Evolutionary conservation across 2,329 filamentous ascomycete species (phyloP).

Genomic region (Chalara sp.): DNA sequence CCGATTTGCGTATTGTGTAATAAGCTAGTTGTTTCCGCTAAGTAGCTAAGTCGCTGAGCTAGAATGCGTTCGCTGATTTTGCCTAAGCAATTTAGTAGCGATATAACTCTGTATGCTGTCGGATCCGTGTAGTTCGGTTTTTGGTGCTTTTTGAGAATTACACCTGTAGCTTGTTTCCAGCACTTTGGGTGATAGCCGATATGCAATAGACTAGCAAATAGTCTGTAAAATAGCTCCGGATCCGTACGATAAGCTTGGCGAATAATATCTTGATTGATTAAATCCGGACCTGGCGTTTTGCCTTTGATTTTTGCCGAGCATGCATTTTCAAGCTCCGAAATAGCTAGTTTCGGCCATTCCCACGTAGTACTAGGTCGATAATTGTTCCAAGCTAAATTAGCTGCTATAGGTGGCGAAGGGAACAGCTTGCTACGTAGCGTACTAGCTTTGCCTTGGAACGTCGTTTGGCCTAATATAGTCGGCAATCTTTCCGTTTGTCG

Average conservation of each 20-base stretch:
- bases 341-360: background rate
- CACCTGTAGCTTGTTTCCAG: constrained; percentile 1
- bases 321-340: background rate
- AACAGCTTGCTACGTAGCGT: background rate
- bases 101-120: constrained; percentile 2
- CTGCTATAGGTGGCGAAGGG: background rate
- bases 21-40: constrained; percentile 3
- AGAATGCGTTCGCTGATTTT: constrained; percentile 1
- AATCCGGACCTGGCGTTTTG: background rate
- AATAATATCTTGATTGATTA: background rate
- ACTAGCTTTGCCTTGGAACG: background rate
- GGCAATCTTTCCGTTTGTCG: background rate
- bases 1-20: background rate
- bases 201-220: background rate
- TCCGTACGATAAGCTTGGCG: background rate
- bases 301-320: background rate
- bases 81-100: background rate
- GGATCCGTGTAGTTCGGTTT: background rate
- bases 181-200: background rate
- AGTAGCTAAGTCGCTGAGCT: constrained; percentile 3
- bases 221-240: background rate
- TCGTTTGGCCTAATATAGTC: background rate
- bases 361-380: background rate
- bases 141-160: background rate
- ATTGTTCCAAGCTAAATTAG: background rate